Base-by-base conservation (phyloP, 768 basidiomycete genomes). In the Chiua virens region DNA sequence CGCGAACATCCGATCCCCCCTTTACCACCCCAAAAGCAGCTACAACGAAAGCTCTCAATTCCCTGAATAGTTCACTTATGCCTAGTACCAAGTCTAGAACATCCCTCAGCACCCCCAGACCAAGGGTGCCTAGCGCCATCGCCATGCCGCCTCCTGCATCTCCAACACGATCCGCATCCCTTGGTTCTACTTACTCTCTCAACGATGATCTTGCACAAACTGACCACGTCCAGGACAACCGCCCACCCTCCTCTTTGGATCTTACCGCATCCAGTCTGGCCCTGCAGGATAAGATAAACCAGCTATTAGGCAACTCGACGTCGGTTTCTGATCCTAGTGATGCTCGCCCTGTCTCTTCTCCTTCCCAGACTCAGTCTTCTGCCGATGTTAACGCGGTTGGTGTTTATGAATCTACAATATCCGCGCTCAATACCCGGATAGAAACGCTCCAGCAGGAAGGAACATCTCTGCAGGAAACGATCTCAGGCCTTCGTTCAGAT, bases 121-220 rank as follows among this genome's bases (percentile, higher is more conserved):
- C 80, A 14, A 77, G 88, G 45, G 64, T 89, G 53, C 86, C 88
- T 27, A 88, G 87, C 59, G 75, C 79, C n/a, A 67, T 87, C 23
- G 83, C 87, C 8, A 90, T 92, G 89, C 89, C 88, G 3, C 89
- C 89, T 3, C 89, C 89, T 17, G 73, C 84, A 1, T 87, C 87
- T 13, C 88, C 88, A 8, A 67, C 64, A 17, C 62, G 61, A 47
- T 63, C 65, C 6, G 52, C 61, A n/a, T 59, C 66, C 1, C 62
- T 74, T 40, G 63, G 68, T 17, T 64, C 73, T 17, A 71, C 74
- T 3, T 66, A 71, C 21, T 77, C 75, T 18, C 57, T 74, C 36
- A 71, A 69, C 45, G 75, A 75, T 34, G 60, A 66, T 17, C 36
- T 42, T 38, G 35, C 43, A 2, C 57, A 49, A 14, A 55, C 56